Conservation (phyloP, 1,139 yeast genomes). For the Zygosaccharomyces pseudobailii region DNA sequence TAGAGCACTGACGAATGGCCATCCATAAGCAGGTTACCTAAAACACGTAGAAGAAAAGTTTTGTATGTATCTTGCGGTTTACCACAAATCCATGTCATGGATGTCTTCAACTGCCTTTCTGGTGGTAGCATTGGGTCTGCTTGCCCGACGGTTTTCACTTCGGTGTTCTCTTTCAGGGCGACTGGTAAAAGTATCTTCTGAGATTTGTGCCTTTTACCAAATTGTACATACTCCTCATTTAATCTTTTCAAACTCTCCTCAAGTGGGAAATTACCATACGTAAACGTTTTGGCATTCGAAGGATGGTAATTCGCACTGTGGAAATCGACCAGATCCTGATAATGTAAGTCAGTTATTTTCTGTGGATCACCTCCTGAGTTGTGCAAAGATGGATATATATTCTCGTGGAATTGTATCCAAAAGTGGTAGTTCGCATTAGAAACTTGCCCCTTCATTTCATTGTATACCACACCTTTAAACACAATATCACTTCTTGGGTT, state of each 20-base stretch:
- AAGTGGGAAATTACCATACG: conserved; percentile 78
- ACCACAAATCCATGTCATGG: conserved; percentile 86
- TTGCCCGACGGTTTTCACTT: conserved; percentile 60
- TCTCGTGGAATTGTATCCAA: conserved; percentile 78
- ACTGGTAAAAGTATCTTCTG: conserved; percentile 41
- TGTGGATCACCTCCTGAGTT: conserved; percentile 96
- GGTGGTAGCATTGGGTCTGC: conserved; percentile 75
- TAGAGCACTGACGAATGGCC: conserved; percentile 92
- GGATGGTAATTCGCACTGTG: conserved; percentile 81
- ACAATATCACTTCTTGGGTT: conserved; percentile 58
- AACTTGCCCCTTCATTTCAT: conserved; percentile 98
- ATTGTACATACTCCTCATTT: conserved; percentile 46
- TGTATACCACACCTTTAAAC: conserved; percentile 94
- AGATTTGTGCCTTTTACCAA: conserved; percentile 45
- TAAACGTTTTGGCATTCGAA: conserved; percentile 78
- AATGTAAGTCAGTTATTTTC: conserved; percentile 64
- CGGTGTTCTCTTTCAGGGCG: conserved; percentile 35
- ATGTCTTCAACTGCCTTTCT: conserved; percentile 67
- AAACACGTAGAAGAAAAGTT: conserved; percentile 66
- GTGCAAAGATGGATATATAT: conserved; percentile 78
- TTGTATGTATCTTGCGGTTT: conserved; percentile 64
- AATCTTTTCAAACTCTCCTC: conserved; percentile 57
- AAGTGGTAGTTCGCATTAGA: conserved; percentile 82
- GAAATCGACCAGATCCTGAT: conserved; percentile 71
- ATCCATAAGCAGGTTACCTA: conserved; percentile 71